phyloP scores from a whole-genome alignment of 352 stramenopile species.

The Phytopythium mirpurense region DNA sequence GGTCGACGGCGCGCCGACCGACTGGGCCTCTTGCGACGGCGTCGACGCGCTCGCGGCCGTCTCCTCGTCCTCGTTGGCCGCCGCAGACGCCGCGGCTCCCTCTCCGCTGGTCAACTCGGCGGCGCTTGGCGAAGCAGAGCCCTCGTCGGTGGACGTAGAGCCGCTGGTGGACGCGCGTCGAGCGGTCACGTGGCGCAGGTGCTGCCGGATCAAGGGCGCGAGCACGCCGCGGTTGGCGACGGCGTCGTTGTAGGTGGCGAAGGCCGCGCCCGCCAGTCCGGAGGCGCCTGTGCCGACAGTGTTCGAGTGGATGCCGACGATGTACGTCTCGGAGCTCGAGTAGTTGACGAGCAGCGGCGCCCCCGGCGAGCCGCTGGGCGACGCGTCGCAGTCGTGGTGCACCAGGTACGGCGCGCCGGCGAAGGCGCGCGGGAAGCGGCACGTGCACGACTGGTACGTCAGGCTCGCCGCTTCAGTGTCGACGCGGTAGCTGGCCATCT shows the following conservation, averaged over 20 bases:
- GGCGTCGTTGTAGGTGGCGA: conserved; percentile 21
- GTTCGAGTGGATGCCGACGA: conserved; percentile 56
- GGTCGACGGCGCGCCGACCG: conserved; percentile 6
- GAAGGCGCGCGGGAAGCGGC: conserved; percentile 37
- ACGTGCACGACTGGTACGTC: conserved; percentile 42
- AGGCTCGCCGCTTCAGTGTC: conserved; percentile 14
- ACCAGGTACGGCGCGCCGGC: conserved; percentile 37
- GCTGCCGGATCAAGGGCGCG: conserved; percentile 41
- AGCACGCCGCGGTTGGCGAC: conserved; percentile 50
- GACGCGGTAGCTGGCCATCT: conserved; percentile 43
- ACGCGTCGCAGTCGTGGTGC: conserved; percentile 62
- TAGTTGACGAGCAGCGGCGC: conserved; percentile 58
- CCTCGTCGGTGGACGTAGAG: conserved; percentile 4
- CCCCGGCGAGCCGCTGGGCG: conserved; percentile 30
- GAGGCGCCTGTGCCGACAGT: conserved; percentile 16
- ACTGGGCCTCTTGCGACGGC: conserved; percentile 1
- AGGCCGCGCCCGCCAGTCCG: conserved; percentile 6
- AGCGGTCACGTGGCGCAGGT: conserved; percentile 28
- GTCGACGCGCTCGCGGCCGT: not conserved
- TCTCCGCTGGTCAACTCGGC: not conserved
- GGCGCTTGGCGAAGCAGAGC: conserved; percentile 1
- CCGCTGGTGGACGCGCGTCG: not conserved
- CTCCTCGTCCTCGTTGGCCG: not conserved
- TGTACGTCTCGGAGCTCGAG: conserved; percentile 47
- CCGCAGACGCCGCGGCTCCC: not conserved